phyloP scores from a whole-genome alignment of 2,329 filamentous ascomycete genomes.

The Neurospora sp. region DNA sequence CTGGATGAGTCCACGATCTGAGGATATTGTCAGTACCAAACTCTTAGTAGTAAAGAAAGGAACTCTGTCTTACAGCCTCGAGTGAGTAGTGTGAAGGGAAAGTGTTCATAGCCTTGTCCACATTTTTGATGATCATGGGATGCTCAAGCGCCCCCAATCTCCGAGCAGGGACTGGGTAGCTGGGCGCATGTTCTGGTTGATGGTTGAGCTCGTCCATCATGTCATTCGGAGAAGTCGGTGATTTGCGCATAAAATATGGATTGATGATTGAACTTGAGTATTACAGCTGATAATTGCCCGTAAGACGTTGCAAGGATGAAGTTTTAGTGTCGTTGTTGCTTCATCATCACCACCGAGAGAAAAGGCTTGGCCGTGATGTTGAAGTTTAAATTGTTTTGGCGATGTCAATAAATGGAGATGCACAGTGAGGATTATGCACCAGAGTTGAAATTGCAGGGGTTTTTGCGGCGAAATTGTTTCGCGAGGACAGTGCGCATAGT shows the following conservation, averaged over 20 bases:
- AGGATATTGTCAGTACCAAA: background rate
- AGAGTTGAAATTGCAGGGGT: background rate
- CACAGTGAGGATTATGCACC: background rate
- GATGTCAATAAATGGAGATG: background rate
- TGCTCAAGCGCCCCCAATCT: slow-evolving; percentile 34
- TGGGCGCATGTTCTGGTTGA: slow-evolving; percentile 22
- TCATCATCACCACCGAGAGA: background rate
- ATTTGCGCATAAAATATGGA: background rate
- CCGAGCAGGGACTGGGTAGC: slow-evolving; percentile 27
- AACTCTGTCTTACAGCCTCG: slow-evolving; percentile 22
- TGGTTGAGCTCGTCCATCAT: background rate
- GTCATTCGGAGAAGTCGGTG: background rate
- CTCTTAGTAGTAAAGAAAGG: background rate
- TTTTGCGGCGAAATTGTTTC: background rate
- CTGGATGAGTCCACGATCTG: slow-evolving; percentile 37
- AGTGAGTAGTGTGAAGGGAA: slow-evolving; percentile 31
- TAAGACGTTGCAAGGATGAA: background rate
- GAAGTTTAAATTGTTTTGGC: background rate
- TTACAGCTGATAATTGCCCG: background rate
- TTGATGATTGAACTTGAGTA: background rate
- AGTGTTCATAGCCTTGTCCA: slow-evolving; percentile 32
- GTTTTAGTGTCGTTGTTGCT: background rate
- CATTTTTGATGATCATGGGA: slow-evolving; percentile 30
- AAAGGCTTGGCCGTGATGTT: background rate
- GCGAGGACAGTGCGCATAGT: background rate